phyloP scores from a whole-genome alignment of 805 yeast species.

The Barnettozyma sucrosica region DNA sequence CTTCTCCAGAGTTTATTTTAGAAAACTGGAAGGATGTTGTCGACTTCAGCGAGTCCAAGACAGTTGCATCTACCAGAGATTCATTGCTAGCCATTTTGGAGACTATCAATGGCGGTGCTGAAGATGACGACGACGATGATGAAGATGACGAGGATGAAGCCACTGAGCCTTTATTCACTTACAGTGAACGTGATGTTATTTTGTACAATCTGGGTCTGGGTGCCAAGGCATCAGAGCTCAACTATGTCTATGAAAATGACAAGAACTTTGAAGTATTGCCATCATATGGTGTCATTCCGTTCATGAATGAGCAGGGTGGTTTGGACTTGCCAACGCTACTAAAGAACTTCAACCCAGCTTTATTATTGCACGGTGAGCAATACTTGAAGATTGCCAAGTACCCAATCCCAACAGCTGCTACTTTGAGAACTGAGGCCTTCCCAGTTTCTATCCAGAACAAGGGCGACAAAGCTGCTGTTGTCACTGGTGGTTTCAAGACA shows the following conservation, averaged over 20 bases:
- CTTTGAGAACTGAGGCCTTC: slow-evolving; percentile 50
- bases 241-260: slow-evolving; percentile 73
- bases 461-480: slow-evolving; percentile 74
- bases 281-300: slow-evolving; percentile 85
- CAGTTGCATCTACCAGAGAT: slow-evolving; percentile 62
- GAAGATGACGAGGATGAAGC: slow-evolving; percentile 43
- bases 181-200: slow-evolving; percentile 64
- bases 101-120: slow-evolving; percentile 45
- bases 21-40: slow-evolving; percentile 61
- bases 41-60: slow-evolving; percentile 53
- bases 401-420: slow-evolving; percentile 73
- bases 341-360: slow-evolving; percentile 82
- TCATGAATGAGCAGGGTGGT: slow-evolving; percentile 58
- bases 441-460: slow-evolving; percentile 79
- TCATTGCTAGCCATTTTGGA: slow-evolving; percentile 73
- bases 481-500: slow-evolving; percentile 69
- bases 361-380: slow-evolving; percentile 92
- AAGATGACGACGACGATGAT: slow-evolving; percentile 32
- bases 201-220: slow-evolving; percentile 89
- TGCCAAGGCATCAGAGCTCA: slow-evolving; percentile 68
- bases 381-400: slow-evolving; percentile 68
- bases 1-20: slow-evolving; percentile 63
- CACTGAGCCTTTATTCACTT: slow-evolving; percentile 42
- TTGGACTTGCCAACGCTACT: slow-evolving; percentile 55
- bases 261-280: slow-evolving; percentile 81